Conservation (phyloP, 2,329 filamentous ascomycete genomes). For the Didymella sp. region DNA sequence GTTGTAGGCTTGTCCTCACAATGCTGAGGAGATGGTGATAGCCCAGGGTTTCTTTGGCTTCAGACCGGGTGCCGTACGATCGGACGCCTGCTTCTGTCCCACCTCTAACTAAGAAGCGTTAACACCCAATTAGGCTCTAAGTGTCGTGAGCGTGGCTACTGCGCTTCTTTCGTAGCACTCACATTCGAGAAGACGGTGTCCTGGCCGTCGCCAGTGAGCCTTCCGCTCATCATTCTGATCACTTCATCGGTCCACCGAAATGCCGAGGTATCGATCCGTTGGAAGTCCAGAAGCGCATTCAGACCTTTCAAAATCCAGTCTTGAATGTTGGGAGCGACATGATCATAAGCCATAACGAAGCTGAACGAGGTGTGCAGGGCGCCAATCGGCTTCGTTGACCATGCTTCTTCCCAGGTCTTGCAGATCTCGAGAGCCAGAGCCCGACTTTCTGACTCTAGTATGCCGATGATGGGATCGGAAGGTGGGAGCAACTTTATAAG, state of each 20-base stretch:
- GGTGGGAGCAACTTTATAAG: slow-evolving; percentile 39
- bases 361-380: slow-evolving; percentile 43
- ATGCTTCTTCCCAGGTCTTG: slow-evolving; percentile 47
- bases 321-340: slow-evolving; percentile 32
- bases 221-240: slow-evolving; percentile 35
- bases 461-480: slow-evolving; percentile 28
- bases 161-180: slow-evolving; percentile 19
- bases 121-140: slow-evolving; percentile 22
- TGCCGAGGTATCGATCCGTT: slow-evolving; percentile 26
- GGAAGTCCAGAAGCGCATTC: slow-evolving; percentile 39
- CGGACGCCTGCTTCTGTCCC: not conserved
- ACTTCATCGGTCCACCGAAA: slow-evolving; percentile 43
- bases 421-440: slow-evolving; percentile 41
- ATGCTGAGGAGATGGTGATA: slow-evolving; percentile 1
- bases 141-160: slow-evolving; percentile 19
- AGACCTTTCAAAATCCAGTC: slow-evolving; percentile 38
- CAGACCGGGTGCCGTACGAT: not conserved
- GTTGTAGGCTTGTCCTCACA: not conserved
- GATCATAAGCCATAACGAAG: slow-evolving; percentile 45
- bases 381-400: slow-evolving; percentile 42
- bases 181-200: slow-evolving; percentile 31
- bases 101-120: slow-evolving; percentile 12
- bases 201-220: slow-evolving; percentile 37
- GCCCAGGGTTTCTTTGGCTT: slow-evolving; percentile 4
- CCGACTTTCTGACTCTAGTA: slow-evolving; percentile 38